A percentile compares a stretch with the other conserved stretches of the same genome.
Evolutionary conservation across 495 filamentous ascomycete genomes (phyloP).

Genomic region (Bombardia bombarda): DNA sequence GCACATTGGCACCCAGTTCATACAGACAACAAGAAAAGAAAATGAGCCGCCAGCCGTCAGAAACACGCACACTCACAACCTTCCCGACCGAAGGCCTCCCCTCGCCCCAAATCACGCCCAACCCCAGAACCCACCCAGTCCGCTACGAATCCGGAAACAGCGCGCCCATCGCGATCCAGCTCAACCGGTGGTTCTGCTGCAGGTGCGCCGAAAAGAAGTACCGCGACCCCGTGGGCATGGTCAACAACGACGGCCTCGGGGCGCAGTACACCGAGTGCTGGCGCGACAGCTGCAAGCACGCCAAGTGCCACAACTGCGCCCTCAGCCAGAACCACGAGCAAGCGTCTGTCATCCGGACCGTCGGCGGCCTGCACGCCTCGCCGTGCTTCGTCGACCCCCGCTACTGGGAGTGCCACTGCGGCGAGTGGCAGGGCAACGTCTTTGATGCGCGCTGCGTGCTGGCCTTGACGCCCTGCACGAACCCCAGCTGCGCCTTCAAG

Average conservation of each 20-base stretch:
- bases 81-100: constrained; percentile 19
- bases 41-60: constrained; percentile 2
- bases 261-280: background rate
- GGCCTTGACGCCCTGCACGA: constrained; percentile 9
- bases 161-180: constrained; percentile 4
- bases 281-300: constrained; percentile 6
- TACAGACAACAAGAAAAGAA: background rate
- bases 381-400: constrained; percentile 18
- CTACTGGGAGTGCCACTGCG: constrained; percentile 21
- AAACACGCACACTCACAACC: constrained; percentile 14
- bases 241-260: background rate
- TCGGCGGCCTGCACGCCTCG: constrained; percentile 14
- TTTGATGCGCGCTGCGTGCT: constrained; percentile 6
- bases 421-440: constrained; percentile 19
- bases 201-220: constrained; percentile 13
- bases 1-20: too few relatives aligned
- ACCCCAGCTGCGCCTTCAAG: background rate
- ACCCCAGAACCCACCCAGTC: constrained; percentile 4
- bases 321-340: constrained; percentile 2
- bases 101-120: constrained; percentile 9
- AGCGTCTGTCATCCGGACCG: constrained; percentile 9
- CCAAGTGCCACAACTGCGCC: constrained; percentile 16
- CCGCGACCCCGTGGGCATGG: constrained; percentile 16
- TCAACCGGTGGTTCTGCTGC: constrained; percentile 24
- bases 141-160: background rate